Conservation (phyloP, 1,139 yeast genomes). For the Kodamaea sp. region DNA sequence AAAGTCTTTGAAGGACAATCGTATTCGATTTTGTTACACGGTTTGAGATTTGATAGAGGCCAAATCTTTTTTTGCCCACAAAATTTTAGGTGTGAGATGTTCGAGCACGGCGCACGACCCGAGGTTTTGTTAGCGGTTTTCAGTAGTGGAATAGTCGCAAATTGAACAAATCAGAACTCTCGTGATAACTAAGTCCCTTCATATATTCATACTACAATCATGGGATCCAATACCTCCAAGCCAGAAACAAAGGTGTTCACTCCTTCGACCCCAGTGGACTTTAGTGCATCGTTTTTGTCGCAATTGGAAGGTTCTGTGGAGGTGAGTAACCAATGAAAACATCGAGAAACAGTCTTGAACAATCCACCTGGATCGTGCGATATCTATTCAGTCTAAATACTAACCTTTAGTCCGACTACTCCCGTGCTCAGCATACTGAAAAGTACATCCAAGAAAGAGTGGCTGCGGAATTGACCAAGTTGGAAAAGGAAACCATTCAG, state of each 20-base stretch:
- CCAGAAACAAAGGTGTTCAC: slow-evolving; percentile 67
- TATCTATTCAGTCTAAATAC: slow-evolving; percentile 15
- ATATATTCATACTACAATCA: no score
- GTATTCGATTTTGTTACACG: no score
- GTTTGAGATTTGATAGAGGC: no score
- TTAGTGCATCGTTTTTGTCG: slow-evolving; percentile 65
- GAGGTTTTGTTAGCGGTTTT: no score
- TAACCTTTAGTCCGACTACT: slow-evolving; percentile 61
- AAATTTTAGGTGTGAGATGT: no score
- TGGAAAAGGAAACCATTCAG: slow-evolving; percentile 60
- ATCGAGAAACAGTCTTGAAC: not conserved
- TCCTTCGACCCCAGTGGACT: slow-evolving; percentile 75
- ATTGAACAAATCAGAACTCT: no score
- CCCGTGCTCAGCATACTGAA: slow-evolving; percentile 79
- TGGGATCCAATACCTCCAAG: slow-evolving; percentile 61
- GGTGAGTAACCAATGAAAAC: slow-evolving; percentile 30
- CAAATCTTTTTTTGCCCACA: no score
- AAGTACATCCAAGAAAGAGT: slow-evolving; percentile 79
- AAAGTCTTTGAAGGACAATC: no score
- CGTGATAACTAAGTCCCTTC: no score
- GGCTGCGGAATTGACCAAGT: slow-evolving; percentile 58
- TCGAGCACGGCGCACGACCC: no score
- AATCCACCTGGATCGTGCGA: not conserved
- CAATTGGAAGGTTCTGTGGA: slow-evolving; percentile 75
- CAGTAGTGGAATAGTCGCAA: no score